These are phyloP conservation scores for Hyaloperonospora brassicae DNA, from an alignment of 352 stramenopile species.

Conservation along the genomic window DNA sequence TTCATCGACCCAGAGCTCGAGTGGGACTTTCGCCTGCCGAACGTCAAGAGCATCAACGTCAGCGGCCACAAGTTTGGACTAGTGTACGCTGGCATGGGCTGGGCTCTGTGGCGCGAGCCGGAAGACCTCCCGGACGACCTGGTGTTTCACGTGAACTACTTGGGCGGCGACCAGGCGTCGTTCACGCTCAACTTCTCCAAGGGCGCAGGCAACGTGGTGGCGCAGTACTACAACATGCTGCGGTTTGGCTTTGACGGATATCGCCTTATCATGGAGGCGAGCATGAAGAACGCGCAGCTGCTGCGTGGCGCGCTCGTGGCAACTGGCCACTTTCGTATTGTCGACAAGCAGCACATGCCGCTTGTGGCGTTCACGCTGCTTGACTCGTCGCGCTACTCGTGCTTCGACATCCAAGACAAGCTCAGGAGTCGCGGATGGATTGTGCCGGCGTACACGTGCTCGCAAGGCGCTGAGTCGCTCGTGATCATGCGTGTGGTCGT, in stretches of 20 bases:
- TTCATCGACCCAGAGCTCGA: constrained; percentile 84
- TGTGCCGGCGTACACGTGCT: constrained; percentile 86
- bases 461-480: constrained; percentile 67
- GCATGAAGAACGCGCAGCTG: constrained; percentile 80
- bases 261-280: constrained; percentile 82
- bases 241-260: constrained; percentile 88
- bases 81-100: constrained; percentile 90
- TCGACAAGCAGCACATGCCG: constrained; percentile 88
- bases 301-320: constrained; percentile 62
- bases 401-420: constrained; percentile 88
- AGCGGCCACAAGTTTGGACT: constrained; percentile 92
- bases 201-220: constrained; percentile 82
- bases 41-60: constrained; percentile 91
- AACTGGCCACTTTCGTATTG: constrained; percentile 82
- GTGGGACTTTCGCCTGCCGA: constrained; percentile 87
- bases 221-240: constrained; percentile 92
- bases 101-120: constrained; percentile 84
- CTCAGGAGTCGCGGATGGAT: constrained; percentile 85
- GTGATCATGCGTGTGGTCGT: constrained; percentile 88
- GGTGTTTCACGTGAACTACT: constrained; percentile 89
- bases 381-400: constrained; percentile 71
- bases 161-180: constrained; percentile 85
- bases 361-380: constrained; percentile 84
- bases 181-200: constrained; percentile 93
- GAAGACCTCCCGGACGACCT: constrained; percentile 79